A percentile compares a stretch with the other conserved stretches of the same genome.
Evolutionary conservation across 176 grass and related monocot genomes (phyloP).

Genomic region (Musa schizocarpa): DNA sequence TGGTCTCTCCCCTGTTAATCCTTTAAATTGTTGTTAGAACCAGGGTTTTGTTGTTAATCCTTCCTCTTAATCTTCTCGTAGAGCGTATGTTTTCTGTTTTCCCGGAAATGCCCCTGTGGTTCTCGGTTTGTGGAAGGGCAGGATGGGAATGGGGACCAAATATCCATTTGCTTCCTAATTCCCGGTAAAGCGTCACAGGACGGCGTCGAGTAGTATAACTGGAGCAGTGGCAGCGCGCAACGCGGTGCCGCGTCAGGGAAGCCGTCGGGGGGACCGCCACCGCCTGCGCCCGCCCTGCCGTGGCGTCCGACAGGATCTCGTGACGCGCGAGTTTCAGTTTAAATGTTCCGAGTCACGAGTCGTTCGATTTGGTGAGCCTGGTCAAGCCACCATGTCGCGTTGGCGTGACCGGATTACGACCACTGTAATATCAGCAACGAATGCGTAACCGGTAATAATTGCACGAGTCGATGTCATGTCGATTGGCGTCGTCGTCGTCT

Average conservation of each 20-base stretch:
- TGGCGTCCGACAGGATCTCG: background rate
- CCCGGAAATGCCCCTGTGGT: background rate
- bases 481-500: no score
- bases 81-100: background rate
- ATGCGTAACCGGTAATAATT: no score
- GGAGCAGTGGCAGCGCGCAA: background rate
- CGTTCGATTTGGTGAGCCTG: no score
- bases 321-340: background rate
- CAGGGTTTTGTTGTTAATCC: background rate
- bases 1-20: background rate
- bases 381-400: no score
- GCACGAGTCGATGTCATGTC: no score
- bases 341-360: background rate
- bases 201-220: no score
- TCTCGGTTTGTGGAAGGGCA: background rate
- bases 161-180: constrained; percentile 10
- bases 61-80: background rate
- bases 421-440: no score
- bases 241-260: background rate
- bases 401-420: no score
- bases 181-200: background rate
- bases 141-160: background rate
- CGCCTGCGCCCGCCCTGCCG: background rate
- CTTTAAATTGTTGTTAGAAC: background rate
- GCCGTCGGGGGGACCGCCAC: background rate